A percentile compares a stretch with the other conserved stretches of the same genome.
Conservation (phyloP, 805 yeast genomes). For the Candida insectalens region DNA sequence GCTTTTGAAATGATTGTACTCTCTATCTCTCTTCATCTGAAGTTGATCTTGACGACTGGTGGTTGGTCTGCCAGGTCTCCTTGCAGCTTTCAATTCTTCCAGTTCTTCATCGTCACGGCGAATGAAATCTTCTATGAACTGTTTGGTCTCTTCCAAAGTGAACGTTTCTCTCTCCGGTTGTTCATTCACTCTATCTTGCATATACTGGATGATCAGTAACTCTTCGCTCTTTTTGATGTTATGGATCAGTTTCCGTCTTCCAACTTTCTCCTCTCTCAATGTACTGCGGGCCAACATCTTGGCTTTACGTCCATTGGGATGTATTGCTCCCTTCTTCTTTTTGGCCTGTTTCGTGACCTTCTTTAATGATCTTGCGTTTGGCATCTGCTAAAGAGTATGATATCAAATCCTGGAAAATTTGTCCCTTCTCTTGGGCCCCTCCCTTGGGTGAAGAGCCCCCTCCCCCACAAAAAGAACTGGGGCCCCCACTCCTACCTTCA, state of each 20-base stretch:
- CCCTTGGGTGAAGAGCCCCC: not conserved
- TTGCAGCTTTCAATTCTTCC: slow-evolving; percentile 42
- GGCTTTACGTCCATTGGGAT: slow-evolving; percentile 85
- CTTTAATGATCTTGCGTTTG: slow-evolving; percentile 53
- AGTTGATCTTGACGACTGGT: slow-evolving; percentile 58
- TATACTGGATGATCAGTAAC: slow-evolving; percentile 43
- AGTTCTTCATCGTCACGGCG: slow-evolving; percentile 71
- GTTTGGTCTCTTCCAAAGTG: slow-evolving; percentile 47
- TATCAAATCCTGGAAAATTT: slow-evolving; percentile 3
- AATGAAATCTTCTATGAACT: slow-evolving; percentile 52
- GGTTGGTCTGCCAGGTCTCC: slow-evolving; percentile 87
- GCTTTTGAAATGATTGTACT: slow-evolving; percentile 48
- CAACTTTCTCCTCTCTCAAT: slow-evolving; percentile 66
- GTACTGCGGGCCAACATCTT: slow-evolving; percentile 81
- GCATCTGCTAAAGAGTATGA: slow-evolving; percentile 32
- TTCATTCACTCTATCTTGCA: slow-evolving; percentile 47
- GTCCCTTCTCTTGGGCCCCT: too few species aligned
- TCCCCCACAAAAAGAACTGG: not conserved
- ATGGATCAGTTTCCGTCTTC: slow-evolving; percentile 45
- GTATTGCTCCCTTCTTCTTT: slow-evolving; percentile 50
- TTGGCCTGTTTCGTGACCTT: slow-evolving; percentile 56
- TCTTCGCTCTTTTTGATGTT: slow-evolving; percentile 53
- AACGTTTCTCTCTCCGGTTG: slow-evolving; percentile 31
- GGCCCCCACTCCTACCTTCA: too few species aligned
- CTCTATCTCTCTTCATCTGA: slow-evolving; percentile 53